Evolutionary conservation across 768 basidiomycete genomes (phyloP).

Genomic region (Boletus insuetus): DNA sequence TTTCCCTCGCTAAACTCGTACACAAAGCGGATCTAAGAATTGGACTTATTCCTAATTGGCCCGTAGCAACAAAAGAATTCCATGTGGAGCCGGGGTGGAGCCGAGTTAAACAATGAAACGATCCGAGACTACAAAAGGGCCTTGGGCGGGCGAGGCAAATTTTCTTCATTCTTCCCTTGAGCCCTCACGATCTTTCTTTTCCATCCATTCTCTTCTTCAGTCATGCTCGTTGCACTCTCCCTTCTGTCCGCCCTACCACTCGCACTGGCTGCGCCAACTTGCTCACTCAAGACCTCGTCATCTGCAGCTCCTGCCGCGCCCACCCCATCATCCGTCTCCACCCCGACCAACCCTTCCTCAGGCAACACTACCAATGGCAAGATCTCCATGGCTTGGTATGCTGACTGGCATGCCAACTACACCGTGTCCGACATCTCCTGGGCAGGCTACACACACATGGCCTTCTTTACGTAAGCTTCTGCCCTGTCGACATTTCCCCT

Average conservation of each 20-base stretch:
- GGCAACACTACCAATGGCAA: constrained; percentile 19
- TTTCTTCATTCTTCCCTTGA: neutral
- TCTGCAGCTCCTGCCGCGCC: neutral
- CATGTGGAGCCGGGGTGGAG: neutral
- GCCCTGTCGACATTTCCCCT: neutral
- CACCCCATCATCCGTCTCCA: neutral
- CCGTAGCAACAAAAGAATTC: neutral
- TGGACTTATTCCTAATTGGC: constrained; percentile 7
- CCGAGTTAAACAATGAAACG: constrained; percentile 8
- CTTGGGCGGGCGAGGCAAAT: neutral
- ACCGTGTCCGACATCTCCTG: constrained; percentile 57
- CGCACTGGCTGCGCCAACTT: constrained; percentile 29
- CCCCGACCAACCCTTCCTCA: constrained; percentile 7
- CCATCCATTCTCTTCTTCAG: constrained; percentile 3
- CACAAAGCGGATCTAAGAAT: neutral
- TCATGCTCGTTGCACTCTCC: constrained; percentile 23
- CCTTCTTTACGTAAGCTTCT: constrained; percentile 56
- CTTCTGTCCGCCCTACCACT: constrained; percentile 25
- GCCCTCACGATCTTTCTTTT: constrained; percentile 17
- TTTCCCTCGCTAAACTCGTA: too few relatives aligned
- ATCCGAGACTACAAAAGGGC: constrained; percentile 11
- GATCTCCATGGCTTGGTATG: constrained; percentile 65
- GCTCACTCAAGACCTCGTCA: constrained; percentile 13
- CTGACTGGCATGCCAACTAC: constrained; percentile 58
- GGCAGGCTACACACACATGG: constrained; percentile 63